Conservation (phyloP, 306 rosid genomes). For the Acacia acuminata region DNA sequence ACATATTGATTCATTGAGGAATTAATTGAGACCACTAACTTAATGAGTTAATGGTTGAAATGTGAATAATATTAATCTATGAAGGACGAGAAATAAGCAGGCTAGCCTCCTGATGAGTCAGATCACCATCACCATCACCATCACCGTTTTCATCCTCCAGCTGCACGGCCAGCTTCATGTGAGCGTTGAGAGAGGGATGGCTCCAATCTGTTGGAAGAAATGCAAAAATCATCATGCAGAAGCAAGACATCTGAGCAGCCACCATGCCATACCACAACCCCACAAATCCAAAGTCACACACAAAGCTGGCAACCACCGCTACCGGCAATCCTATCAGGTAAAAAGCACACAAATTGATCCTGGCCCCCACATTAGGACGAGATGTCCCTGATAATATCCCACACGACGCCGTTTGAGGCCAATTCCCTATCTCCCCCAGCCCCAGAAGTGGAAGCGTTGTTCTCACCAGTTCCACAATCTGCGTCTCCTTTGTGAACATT, state of each 20-base stretch:
- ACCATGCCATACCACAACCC: conserved; percentile 88
- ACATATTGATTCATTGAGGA: background rate
- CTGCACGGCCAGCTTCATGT: conserved; percentile 34
- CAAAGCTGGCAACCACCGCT: conserved; percentile 52
- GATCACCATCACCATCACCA: background rate
- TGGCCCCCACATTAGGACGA: conserved; percentile 77
- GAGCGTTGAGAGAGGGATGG: conserved; percentile 51
- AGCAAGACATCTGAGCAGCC: conserved; percentile 74
- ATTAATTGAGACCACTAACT: background rate
- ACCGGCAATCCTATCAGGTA: conserved; percentile 80
- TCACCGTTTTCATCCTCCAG: conserved; percentile 16
- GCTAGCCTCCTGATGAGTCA: conserved; percentile 51
- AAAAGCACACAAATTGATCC: conserved; percentile 79
- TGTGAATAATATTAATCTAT: conserved; percentile 18
- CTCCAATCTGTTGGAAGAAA: conserved; percentile 77
- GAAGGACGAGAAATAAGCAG: conserved; percentile 38
- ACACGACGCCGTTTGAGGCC: conserved; percentile 83
- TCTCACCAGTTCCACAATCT: conserved; percentile 61
- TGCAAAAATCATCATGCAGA: conserved; percentile 66
- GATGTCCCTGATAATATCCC: conserved; percentile 81
- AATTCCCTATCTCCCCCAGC: conserved; percentile 71
- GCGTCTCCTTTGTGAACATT: conserved; percentile 68
- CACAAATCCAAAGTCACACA: conserved; percentile 51
- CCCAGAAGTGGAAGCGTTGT: conserved; percentile 72
- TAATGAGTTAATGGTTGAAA: background rate